Conservation (phyloP, 805 yeast species). For the Metschnikowia similis region DNA sequence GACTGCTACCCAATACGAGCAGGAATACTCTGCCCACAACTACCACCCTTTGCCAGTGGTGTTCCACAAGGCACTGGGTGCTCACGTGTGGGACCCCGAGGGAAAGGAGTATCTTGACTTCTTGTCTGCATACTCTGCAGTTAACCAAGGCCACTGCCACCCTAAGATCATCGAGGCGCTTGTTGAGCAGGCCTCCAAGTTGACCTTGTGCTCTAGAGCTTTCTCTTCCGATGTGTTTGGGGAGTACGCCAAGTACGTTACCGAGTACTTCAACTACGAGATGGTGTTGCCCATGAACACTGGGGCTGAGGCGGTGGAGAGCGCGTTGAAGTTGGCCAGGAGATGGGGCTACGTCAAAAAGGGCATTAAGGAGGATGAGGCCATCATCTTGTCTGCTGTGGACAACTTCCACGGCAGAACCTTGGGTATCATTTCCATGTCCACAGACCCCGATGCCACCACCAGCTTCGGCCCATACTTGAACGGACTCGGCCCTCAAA, state of each 20-base stretch:
- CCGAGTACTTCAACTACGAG: conserved; percentile 87
- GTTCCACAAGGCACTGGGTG: conserved; percentile 80
- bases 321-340: conserved; percentile 89
- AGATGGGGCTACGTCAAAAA: conserved; percentile 94
- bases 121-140: conserved; percentile 92
- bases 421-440: conserved; percentile 90
- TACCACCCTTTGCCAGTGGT: conserved; percentile 97
- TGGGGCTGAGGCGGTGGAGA: conserved; percentile 98
- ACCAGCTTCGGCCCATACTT: conserved; percentile 87
- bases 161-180: conserved; percentile 85
- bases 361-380: conserved; percentile 77
- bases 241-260: conserved; percentile 76
- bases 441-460: conserved; percentile 92
- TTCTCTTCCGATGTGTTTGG: conserved; percentile 89
- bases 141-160: conserved; percentile 97
- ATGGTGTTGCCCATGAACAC: conserved; percentile 97
- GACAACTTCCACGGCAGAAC: conserved; percentile 97
- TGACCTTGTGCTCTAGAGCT: conserved; percentile 89
- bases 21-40: conserved; percentile 88
- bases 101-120: conserved; percentile 92
- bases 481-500: conserved; percentile 74
- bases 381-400: conserved; percentile 80
- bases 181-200: conserved; percentile 75
- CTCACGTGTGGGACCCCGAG: conserved; percentile 97
- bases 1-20: conserved; percentile 65